Conservation (phyloP, 306 rosid genomes). For the Ammopiptanthus mongolicus region DNA sequence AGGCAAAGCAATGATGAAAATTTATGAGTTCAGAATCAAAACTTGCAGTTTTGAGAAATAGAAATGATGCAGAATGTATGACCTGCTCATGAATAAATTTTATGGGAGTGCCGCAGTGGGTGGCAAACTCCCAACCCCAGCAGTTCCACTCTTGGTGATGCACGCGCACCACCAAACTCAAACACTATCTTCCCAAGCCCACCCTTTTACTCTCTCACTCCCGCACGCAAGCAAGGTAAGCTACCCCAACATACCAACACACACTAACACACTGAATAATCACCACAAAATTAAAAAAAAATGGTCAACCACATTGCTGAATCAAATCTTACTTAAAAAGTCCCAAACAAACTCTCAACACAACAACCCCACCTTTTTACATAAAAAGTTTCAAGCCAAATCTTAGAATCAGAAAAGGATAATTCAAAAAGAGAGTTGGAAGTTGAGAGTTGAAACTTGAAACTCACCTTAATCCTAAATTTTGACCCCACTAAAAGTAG, state of each 20-base stretch:
- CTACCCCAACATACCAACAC: conserved; percentile 28
- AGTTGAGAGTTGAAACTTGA: conserved; percentile 13
- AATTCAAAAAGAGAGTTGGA: background rate
- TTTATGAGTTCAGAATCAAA: conserved; percentile 64
- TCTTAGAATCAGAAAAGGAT: conserved; percentile 18
- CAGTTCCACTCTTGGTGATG: conserved; percentile 34
- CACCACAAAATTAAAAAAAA: conserved; percentile 2
- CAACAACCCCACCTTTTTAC: conserved; percentile 11
- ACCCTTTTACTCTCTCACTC: conserved; percentile 25
- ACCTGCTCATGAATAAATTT: conserved; percentile 75
- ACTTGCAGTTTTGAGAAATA: conserved; percentile 39
- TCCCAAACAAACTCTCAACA: conserved; percentile 25
- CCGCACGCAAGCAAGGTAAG: conserved; percentile 42
- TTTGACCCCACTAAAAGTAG: conserved; percentile 40
- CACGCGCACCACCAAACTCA: conserved; percentile 97
- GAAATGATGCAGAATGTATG: conserved; percentile 68
- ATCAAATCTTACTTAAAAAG: conserved; percentile 53
- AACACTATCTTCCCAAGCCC: conserved; percentile 51
- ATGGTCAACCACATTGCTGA: conserved; percentile 54
- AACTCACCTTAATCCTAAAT: conserved; percentile 14
- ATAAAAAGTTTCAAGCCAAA: conserved; percentile 26
- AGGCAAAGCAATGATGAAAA: conserved; percentile 49
- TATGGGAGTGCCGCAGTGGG: conserved; percentile 76
- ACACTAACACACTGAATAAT: background rate
- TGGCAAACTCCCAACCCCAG: conserved; percentile 36